Evolutionary conservation across 352 stramenopile genomes (phyloP), one percentile per base, ranked within the genome.

Genomic region (Globisporangium cylindrosporum): DNA sequence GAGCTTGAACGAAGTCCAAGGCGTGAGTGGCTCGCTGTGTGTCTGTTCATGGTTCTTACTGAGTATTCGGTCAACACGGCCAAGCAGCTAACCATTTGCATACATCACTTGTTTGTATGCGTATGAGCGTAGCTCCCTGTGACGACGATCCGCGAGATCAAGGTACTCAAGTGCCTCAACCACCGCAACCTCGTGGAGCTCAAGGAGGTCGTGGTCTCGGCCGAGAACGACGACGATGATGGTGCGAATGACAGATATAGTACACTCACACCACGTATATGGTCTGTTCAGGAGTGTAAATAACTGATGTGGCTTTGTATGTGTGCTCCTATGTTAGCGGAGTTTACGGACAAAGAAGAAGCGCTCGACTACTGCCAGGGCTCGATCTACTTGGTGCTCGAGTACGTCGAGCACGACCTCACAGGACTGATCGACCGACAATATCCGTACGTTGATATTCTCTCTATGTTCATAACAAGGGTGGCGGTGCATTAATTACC

Each of bases 61-160:
- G 32, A 10, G 25, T 20, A 4, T 15, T 24, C 12, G 10, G n/a
- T 56, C 6, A 12, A 4, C 9, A 32, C 27, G 3, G 2, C 49
- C 22, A 56, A 15, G 10, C 9, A 34, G 29, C 18, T 36, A 20
- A 20, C 32, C 32, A 36, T 36, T 36, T 36, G 32, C 32, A 10
- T 36, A 36, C 32, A 36, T 36, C 7, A 10, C 8, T 36, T 36
- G 7, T 8, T 22, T 5, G 55, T 10, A 14, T 64, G 4, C 60
- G 10, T 43, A 62, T 69, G 18, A 62, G 62, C 10, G 36, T 59
- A 97, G 88, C 79, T 99, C 14, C 96, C 97, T 0, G 85, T 98
- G 57, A 99, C 95, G 48, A 97, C 97, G 18, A 97, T 99, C 70
- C 91, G 97, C 14, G 97, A 99, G 82, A 99, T 99, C 68, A 99